Base-by-base conservation (phyloP, 2,329 filamentous ascomycete species). In the Arthrinium phaeospermum region DNA sequence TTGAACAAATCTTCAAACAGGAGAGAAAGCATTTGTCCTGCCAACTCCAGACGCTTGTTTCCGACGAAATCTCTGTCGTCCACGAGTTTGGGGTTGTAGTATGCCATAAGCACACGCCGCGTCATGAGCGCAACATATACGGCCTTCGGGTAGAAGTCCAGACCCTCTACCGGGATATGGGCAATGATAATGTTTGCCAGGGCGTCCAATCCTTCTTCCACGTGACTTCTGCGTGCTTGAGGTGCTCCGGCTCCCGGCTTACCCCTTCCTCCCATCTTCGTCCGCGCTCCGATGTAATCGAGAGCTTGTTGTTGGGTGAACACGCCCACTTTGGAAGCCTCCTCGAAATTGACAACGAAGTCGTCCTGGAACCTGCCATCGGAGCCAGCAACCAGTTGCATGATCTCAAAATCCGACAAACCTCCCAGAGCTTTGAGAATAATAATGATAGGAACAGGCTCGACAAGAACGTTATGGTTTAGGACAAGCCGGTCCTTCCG, bases 1-100 rank as follows among this genome's bases (percentile, higher is more conserved):
- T 99, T 99, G 90, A 99, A 99, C 73, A 98, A 84, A 86, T 99
- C 97, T 82, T 99, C 97, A 77, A 99, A 99, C 0, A 99, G 88
- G 0, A 99, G 88, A 3, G 96, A 95, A 74, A 99, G 85, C 80
- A 99, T 91, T 83, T 98, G 96, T 0, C 96, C 96, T 71, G 97
- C 97, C 83, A 99, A 83, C 82, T 99, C 96, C 61, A 99, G 86
- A 73, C 96, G 91, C 84, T 99, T 99, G 85, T 99, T 99, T 76
- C 96, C 96, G 44, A 99, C 95, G 79, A 98, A 99, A 83, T 99
- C 97, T 80, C 96, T 90, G 81, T 99, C 96, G 77, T 99, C 96
- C 1, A 99, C 94, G 70, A 98, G 86, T 72, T 93, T 94, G 1
- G 93, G 90, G 79, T 99, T 94, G 73, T 96, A 93, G 79, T 95